Conservation (phyloP, 352 stramenopile species). For the Pelagophyceae sp. region DNA sequence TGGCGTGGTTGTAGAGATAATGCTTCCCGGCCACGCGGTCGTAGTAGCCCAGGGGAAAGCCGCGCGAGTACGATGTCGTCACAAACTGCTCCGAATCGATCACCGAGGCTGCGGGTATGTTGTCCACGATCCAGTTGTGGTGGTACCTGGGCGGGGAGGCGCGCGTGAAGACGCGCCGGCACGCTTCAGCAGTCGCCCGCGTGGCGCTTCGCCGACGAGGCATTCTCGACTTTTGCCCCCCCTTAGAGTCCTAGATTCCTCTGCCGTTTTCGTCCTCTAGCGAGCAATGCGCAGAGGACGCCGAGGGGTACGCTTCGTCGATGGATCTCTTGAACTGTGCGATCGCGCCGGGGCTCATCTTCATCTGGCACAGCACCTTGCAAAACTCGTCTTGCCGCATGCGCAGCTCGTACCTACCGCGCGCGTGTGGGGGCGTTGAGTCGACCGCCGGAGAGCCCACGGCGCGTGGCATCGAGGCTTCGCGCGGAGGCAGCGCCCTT, state of each 20-base stretch:
- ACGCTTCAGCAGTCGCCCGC: slow-evolving; percentile 68
- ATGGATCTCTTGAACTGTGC: slow-evolving; percentile 45
- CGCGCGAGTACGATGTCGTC: slow-evolving; percentile 35
- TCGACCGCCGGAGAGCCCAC: too few species aligned
- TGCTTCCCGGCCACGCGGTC: slow-evolving; percentile 67
- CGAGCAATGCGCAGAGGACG: too few species aligned
- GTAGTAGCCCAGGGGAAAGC: slow-evolving; percentile 39
- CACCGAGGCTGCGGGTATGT: slow-evolving; percentile 78
- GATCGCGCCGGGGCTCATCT: slow-evolving; percentile 36
- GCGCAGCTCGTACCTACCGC: slow-evolving; percentile 42
- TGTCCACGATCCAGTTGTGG: slow-evolving; percentile 98
- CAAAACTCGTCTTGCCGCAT: slow-evolving; percentile 52
- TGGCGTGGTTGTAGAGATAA: slow-evolving; percentile 97
- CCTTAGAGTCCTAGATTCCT: too few species aligned
- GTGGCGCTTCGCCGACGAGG: too few species aligned
- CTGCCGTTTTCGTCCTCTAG: too few species aligned
- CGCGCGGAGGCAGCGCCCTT: too few species aligned
- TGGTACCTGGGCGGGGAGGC: too few species aligned
- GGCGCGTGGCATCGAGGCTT: too few species aligned
- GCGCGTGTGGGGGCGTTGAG: too few species aligned
- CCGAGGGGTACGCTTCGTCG: slow-evolving; percentile 47
- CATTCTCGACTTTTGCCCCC: too few species aligned
- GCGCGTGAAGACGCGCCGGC: too few species aligned
- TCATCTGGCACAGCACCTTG: slow-evolving; percentile 44
- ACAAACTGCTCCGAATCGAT: slow-evolving; percentile 29